Percentiles rank a stretch among this genome's conserved stretches.
These are phyloP conservation scores for Coemansia sp. DNA, from an alignment of 192 early-diverging fungal species.

Conservation along the genomic window DNA sequence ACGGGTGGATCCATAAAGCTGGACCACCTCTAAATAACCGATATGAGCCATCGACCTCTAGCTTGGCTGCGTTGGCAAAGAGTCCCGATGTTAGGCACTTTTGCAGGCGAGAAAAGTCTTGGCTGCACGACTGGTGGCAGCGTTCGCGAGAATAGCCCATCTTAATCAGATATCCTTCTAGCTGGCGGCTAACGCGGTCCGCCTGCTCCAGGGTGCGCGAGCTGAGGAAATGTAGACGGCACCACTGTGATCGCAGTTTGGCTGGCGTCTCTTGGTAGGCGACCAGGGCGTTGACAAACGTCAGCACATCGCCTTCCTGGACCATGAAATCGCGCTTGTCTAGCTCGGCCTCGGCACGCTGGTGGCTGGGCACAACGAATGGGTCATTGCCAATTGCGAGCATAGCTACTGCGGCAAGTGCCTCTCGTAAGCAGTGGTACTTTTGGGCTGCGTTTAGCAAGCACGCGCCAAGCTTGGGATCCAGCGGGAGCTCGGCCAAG, in stretches of 20 bases:
- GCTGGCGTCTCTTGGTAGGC: slow-evolving; percentile 89
- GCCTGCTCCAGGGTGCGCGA: slow-evolving; percentile 87
- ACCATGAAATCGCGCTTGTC: slow-evolving; percentile 91
- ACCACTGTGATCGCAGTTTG: slow-evolving; percentile 82
- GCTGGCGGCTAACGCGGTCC: slow-evolving; percentile 86
- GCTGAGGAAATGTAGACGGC: slow-evolving; percentile 76
- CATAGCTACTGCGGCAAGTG: slow-evolving; percentile 90
- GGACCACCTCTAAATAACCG: slow-evolving; percentile 78
- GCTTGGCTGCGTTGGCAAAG: slow-evolving; percentile 86
- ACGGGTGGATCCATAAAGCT: slow-evolving; percentile 87
- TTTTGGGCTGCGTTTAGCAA: slow-evolving; percentile 77
- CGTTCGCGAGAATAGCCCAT: slow-evolving; percentile 75
- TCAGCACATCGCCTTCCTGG: slow-evolving; percentile 91
- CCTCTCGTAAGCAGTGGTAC: slow-evolving; percentile 85
- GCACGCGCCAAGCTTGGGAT: slow-evolving; percentile 85
- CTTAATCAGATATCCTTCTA: slow-evolving; percentile 76
- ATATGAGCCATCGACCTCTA: slow-evolving; percentile 82
- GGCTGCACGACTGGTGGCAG: slow-evolving; percentile 72
- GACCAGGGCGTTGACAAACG: slow-evolving; percentile 80
- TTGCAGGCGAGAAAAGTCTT: slow-evolving; percentile 66
- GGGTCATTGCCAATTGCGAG: slow-evolving; percentile 77
- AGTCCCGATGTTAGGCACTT: slow-evolving; percentile 90
- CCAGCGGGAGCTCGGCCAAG: slow-evolving; percentile 95
- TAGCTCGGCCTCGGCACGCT: slow-evolving; percentile 79
- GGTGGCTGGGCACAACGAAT: slow-evolving; percentile 82